phyloP scores from a whole-genome alignment of 371 early-diverging fungal species.

The Mortierella sp. region DNA sequence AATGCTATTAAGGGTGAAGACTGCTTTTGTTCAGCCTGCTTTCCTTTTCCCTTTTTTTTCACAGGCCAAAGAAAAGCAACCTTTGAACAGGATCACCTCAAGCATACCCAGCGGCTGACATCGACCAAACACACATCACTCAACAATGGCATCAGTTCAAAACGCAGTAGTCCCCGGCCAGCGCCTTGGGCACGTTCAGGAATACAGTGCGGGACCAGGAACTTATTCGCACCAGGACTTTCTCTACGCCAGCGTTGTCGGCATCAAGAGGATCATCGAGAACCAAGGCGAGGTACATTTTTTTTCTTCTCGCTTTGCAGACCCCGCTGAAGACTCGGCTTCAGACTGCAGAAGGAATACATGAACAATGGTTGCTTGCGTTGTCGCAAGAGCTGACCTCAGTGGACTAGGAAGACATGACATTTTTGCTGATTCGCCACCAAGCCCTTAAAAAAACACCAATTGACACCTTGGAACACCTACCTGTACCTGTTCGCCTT shows the following conservation, averaged over 20 bases:
- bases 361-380: too few relatives aligned
- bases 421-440: background rate
- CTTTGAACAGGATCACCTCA: background rate
- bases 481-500: background rate
- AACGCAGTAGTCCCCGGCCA: conserved; percentile 85
- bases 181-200: conserved; percentile 81
- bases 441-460: background rate
- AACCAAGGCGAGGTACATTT: conserved; percentile 16
- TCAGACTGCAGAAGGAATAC: background rate
- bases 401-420: too few relatives aligned
- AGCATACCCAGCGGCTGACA: background rate
- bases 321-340: background rate
- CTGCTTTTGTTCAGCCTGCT: background rate
- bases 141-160: conserved; percentile 40
- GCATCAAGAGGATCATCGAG: conserved; percentile 63
- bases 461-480: background rate
- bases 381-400: too few relatives aligned
- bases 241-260: conserved; percentile 87
- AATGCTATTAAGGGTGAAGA: background rate
- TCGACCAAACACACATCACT: background rate
- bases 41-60: background rate
- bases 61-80: background rate
- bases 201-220: conserved; percentile 80
- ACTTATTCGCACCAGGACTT: conserved; percentile 85
- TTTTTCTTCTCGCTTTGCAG: background rate